A percentile compares a stretch with the other conserved stretches of the same genome.
Conservation (phyloP, 2,329 filamentous ascomycete genomes). For the Ceratocystis diversiconidia region DNA sequence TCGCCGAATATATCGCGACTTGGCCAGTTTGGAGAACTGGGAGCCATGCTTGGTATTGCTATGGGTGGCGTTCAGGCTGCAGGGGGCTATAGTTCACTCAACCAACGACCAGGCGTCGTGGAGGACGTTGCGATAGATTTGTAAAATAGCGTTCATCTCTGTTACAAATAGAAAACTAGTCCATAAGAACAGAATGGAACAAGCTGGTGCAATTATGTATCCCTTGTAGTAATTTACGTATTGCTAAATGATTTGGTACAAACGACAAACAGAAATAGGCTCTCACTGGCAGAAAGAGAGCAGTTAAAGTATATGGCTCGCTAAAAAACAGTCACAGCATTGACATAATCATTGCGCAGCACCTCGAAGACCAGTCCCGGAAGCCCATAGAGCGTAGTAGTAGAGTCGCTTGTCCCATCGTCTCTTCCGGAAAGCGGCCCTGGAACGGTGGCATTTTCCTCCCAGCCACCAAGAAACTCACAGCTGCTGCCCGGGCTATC, state of each 20-base stretch:
- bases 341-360: constrained; percentile 78
- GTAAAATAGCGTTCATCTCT: constrained; percentile 8
- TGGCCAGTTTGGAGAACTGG: constrained; percentile 34
- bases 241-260: not conserved
- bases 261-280: not conserved
- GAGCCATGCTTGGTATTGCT: constrained; percentile 29
- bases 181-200: not conserved
- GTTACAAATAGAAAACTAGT: not conserved
- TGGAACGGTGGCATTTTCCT: constrained; percentile 45
- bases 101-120: constrained; percentile 2
- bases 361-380: constrained; percentile 93
- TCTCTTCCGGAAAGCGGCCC: constrained; percentile 33
- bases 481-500: constrained; percentile 83
- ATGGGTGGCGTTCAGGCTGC: constrained; percentile 9
- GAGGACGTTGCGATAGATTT: constrained; percentile 16
- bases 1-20: constrained; percentile 25
- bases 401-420: constrained; percentile 43
- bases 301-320: not conserved
- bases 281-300: not conserved
- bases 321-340: constrained; percentile 77
- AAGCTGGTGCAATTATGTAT: not conserved
- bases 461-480: constrained; percentile 74
- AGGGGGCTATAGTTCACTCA: constrained; percentile 5
- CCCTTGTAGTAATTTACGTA: not conserved
- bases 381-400: constrained; percentile 81